Conservation (phyloP, 1,284 basidiomycete genomes). For the Puccinia triticina region DNA sequence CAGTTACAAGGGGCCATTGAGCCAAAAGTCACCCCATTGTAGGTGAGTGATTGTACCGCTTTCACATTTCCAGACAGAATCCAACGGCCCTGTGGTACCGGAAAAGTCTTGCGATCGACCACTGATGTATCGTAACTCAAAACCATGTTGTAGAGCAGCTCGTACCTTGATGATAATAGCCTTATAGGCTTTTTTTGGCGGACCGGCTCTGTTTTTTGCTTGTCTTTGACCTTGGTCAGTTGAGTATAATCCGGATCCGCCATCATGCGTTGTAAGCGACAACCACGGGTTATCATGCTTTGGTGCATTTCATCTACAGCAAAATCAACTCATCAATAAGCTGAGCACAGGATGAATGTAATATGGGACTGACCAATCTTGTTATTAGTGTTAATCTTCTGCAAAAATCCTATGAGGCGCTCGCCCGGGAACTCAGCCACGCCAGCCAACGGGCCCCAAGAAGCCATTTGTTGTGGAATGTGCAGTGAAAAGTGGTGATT, state of each 20-base stretch:
- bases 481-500: conserved; percentile 46
- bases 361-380: conserved; percentile 23
- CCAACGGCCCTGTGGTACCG: background rate
- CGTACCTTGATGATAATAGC: background rate
- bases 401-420: conserved; percentile 31
- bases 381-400: conserved; percentile 43
- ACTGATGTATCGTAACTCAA: background rate
- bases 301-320: conserved; percentile 6
- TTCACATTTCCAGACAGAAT: background rate
- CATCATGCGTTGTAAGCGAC: conserved; percentile 16
- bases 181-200: conserved; percentile 1
- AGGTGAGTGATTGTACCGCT: background rate
- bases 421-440: conserved; percentile 28
- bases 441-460: conserved; percentile 11
- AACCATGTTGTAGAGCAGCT: background rate
- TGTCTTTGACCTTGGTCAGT: background rate
- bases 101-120: background rate
- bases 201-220: background rate
- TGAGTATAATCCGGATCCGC: background rate
- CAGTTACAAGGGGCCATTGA: conserved; percentile 21
- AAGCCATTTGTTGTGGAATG: conserved; percentile 32
- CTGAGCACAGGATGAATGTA: background rate
- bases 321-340: background rate
- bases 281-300: background rate
- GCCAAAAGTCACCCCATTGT: background rate